Conservation (phyloP, 2,329 filamentous ascomycete genomes). For the Diaporthe longicolla region DNA sequence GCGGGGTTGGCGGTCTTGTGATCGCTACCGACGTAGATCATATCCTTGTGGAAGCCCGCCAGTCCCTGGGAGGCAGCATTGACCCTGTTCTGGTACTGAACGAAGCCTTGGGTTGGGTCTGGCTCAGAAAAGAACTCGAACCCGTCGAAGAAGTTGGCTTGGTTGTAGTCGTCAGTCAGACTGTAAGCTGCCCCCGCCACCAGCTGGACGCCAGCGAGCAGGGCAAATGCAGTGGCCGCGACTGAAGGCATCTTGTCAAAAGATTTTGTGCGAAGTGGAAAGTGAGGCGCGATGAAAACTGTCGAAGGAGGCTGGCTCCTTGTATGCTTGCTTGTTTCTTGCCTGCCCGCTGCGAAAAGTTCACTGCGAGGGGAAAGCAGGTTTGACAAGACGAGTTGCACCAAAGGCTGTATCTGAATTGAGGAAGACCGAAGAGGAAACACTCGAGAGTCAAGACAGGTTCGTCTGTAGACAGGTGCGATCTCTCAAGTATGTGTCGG, state of each 20-base stretch:
- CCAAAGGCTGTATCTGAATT: background rate
- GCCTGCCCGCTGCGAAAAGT: background rate
- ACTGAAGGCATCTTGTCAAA: constrained; percentile 40
- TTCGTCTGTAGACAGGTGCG: background rate
- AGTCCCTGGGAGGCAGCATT: constrained; percentile 72
- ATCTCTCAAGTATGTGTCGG: background rate
- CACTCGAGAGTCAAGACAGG: background rate
- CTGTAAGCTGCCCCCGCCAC: constrained; percentile 57
- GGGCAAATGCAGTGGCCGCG: constrained; percentile 46
- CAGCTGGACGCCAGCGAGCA: constrained; percentile 39
- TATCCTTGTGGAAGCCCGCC: constrained; percentile 67
- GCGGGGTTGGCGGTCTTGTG: constrained; percentile 66
- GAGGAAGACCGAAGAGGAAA: background rate
- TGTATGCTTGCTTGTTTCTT: background rate
- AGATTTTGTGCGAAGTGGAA: constrained; percentile 12
- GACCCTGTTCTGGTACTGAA: constrained; percentile 74
- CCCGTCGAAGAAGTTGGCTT: constrained; percentile 68
- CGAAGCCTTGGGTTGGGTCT: constrained; percentile 83
- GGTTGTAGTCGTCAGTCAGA: constrained; percentile 63
- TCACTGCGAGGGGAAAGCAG: constrained; percentile 9
- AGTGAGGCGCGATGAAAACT: background rate
- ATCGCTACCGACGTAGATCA: constrained; percentile 80
- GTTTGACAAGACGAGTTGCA: background rate
- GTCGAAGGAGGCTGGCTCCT: constrained; percentile 28
- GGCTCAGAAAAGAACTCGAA: constrained; percentile 68